Conservation (phyloP, 176 grass and related monocot genomes). For the Bolboschoenus planiculmis region DNA sequence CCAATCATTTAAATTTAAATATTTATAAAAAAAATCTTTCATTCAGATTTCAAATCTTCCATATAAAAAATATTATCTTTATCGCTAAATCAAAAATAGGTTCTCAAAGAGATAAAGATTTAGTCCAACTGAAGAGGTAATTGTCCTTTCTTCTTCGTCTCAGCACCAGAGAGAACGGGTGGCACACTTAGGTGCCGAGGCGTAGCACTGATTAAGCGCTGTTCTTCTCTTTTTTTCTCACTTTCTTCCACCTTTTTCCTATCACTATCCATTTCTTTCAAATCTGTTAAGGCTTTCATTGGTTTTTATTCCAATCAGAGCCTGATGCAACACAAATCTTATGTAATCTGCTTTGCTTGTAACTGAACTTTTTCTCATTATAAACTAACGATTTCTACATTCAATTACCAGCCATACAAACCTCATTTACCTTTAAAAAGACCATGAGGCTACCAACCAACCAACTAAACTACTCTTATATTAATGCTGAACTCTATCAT, state of each 20-base stretch:
- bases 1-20: too few species aligned
- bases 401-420: slow-evolving; percentile 19
- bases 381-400: slow-evolving; percentile 25
- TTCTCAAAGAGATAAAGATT: too few species aligned
- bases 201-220: background rate
- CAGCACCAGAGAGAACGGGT: background rate
- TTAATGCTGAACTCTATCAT: slow-evolving; percentile 10
- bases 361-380: slow-evolving; percentile 20
- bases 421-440: slow-evolving; percentile 17
- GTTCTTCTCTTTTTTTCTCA: background rate
- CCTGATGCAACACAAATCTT: background rate
- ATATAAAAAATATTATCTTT: too few species aligned
- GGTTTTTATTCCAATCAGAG: too few species aligned
- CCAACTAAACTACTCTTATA: slow-evolving; percentile 7
- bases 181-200: background rate
- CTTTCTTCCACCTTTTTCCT: background rate
- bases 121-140: too few species aligned
- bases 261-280: background rate
- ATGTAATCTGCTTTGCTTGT: background rate
- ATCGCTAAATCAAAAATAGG: too few species aligned
- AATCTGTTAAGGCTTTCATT: too few species aligned
- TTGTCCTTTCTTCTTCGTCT: too few species aligned
- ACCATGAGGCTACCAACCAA: slow-evolving; percentile 22
- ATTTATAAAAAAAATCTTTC: too few species aligned
- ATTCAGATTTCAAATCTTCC: too few species aligned